Percentiles rank a stretch among this genome's conserved stretches.
phyloP scores from a whole-genome alignment of 306 rosid genomes.

The Quercus cerris region DNA sequence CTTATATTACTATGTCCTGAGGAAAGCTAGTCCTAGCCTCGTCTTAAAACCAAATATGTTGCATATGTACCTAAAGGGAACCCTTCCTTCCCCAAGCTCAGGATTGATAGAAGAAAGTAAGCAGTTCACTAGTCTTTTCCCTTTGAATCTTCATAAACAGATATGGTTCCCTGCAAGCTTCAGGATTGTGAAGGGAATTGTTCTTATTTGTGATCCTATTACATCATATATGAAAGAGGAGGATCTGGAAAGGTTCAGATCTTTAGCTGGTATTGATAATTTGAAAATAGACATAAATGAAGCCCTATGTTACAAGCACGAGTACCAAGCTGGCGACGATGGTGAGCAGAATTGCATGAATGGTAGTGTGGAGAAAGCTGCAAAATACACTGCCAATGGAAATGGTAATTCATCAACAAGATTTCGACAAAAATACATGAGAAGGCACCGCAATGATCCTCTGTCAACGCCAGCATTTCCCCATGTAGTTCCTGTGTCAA shows the following conservation, averaged over 20 bases:
- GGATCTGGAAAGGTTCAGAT: slow-evolving; percentile 46
- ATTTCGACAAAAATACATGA: slow-evolving; percentile 29
- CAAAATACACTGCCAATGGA: slow-evolving; percentile 2
- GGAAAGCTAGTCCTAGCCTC: slow-evolving; percentile 33
- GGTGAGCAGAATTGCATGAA: background rate
- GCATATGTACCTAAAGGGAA: slow-evolving; percentile 57
- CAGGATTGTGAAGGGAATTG: slow-evolving; percentile 57
- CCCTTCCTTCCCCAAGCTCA: slow-evolving; percentile 23
- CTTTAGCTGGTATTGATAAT: slow-evolving; percentile 34
- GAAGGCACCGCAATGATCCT: slow-evolving; percentile 22
- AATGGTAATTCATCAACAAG: slow-evolving; percentile 20
- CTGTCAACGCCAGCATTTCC: slow-evolving; percentile 5
- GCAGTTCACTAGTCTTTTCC: slow-evolving; percentile 61
- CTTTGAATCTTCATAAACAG: slow-evolving; percentile 62
- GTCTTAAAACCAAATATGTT: slow-evolving; percentile 33
- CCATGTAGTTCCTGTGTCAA: slow-evolving; percentile 1
- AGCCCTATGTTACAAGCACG: slow-evolving; percentile 7
- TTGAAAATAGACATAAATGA: slow-evolving; percentile 44
- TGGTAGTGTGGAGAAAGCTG: slow-evolving; percentile 1
- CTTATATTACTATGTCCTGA: slow-evolving; percentile 50
- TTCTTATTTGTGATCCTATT: slow-evolving; percentile 47
- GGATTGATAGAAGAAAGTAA: slow-evolving; percentile 18
- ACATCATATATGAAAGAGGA: slow-evolving; percentile 27
- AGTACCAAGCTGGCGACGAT: slow-evolving; percentile 3
- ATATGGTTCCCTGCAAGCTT: slow-evolving; percentile 68